Evolutionary conservation across 768 basidiomycete species (phyloP), one percentile per base, ranked within the genome.

Genomic region (Trametes maxima): DNA sequence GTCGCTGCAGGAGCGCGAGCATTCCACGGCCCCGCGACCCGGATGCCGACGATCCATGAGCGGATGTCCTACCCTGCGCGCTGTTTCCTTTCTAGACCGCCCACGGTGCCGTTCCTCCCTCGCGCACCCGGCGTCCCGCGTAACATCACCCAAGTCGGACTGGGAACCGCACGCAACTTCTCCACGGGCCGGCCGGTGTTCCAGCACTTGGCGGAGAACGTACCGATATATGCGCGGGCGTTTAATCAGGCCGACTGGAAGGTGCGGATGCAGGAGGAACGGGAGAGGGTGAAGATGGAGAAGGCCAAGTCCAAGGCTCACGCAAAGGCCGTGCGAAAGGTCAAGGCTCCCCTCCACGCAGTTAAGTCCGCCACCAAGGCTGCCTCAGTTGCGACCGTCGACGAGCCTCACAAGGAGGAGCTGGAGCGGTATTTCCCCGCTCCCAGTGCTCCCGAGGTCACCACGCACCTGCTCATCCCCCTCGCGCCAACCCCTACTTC

Each of bases 81-180:
- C 25, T 75, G 79, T 65, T 78, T 83, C 0, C 76, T 92, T 40
- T 79, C 80, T 14, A 62, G 73, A 16, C 83, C 78, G 2, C 72
- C 80, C 24, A 73, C 75, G 25, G 71, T 76, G 1, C 82, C 78
- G 16, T 85, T 80, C 67, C 74, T 92, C 12, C 90, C 90, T 11
- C 82, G 80, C n/a, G 79, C 82, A 1, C 79, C 80, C 21, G 65
- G 75, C 14, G 72, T 82, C 1, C 84, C 84, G 7, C 73, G 82
- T 19, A 74, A 75, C 49, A 73, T 89, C 28, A 73, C 82, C 0
- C 87, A 91, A 62, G 82, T 94, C 21, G 93, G 93, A 5, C 78
- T 95, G 2, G 89, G 90, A 39, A 82, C 84, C 0, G 89, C 87
- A 0, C 79, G 92, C 39, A 90, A 85, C 67, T 95, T 94, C 72